Evolutionary conservation across 1,284 basidiomycete species (phyloP), one percentile per base, ranked within the genome.

Genomic region (Coriolopsis trogii): DNA sequence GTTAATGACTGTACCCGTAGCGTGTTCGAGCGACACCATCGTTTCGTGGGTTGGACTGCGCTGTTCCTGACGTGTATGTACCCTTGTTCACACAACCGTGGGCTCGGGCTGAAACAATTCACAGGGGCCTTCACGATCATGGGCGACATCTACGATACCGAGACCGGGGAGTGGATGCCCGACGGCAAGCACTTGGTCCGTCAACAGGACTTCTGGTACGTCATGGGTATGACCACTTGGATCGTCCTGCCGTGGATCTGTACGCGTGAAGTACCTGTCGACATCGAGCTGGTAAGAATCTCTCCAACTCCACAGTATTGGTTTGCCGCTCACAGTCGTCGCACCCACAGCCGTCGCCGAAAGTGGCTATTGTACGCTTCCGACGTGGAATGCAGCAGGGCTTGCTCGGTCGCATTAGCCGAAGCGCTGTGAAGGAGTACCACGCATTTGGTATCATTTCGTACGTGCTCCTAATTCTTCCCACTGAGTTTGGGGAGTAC

Each of bases 161-260:
- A 65, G 16, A 81, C 77, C 25, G 73, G 70, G 46, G 69, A 73
- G 18, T 89, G 85, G 84, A 75, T 81, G 55, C 70, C 76, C 21
- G 77, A 71, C 46, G 82, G 80, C 41, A 67, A 68, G 30, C 74
- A 81, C 49, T 69, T 89, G 48, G 66, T 87, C 54, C 78, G 72
- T 34, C 84, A 87, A 53, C 87, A 89, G 66, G 81, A 88, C 59
- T 85, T 89, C 69, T 90, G 87, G 87, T 89, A 81, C 66, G 78
- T 77, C 9, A 69, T 88, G 55, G 79, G 80, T 45, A 89, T 91
- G 85, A 85, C 87, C 3, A 64, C 81, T 21, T 83, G 89, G 89
- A 80, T 89, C 51, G 65, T 81, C 12, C 77, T 89, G 53, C 89
- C 89, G 6, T 91, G 89, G 89, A 74, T 86, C 44, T 88, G 85